Conservation (phyloP, 768 basidiomycete genomes). For the Xerocomellus chrysenteron region DNA sequence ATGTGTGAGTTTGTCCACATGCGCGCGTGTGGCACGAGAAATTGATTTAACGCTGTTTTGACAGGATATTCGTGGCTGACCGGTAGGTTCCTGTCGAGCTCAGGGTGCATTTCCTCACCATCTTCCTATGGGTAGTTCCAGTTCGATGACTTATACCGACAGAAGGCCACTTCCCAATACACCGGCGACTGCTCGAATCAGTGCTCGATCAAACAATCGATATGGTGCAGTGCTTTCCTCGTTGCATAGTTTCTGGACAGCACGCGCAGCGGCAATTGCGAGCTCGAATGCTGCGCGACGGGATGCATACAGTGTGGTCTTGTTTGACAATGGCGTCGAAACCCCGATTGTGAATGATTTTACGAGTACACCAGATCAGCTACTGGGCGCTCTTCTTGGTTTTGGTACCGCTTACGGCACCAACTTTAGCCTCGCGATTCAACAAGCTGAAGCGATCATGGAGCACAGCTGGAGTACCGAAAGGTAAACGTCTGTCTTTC, state of each 20-base stretch:
- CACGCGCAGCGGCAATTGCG: slow-evolving; percentile 42
- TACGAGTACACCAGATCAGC: slow-evolving; percentile 41
- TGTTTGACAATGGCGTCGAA: slow-evolving; percentile 37
- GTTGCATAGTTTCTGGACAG: slow-evolving; percentile 54
- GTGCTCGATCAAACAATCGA: slow-evolving; percentile 41
- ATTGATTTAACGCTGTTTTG: background rate
- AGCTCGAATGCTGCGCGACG: slow-evolving; percentile 33
- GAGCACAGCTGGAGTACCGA: slow-evolving; percentile 50
- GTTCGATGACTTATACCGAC: slow-evolving; percentile 48
- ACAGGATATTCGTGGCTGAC: slow-evolving; percentile 56
- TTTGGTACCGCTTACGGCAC: slow-evolving; percentile 39
- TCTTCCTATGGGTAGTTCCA: slow-evolving; percentile 37
- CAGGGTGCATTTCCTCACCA: background rate
- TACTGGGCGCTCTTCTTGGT: slow-evolving; percentile 40
- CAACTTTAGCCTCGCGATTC: slow-evolving; percentile 43
- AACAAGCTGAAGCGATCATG: slow-evolving; percentile 38
- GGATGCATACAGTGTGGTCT: slow-evolving; percentile 56
- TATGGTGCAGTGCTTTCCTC: slow-evolving; percentile 61
- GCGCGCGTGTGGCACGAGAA: rapidly evolving
- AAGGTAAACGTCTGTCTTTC: slow-evolving; percentile 31
- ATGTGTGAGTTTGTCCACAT: slow-evolving; percentile 45
- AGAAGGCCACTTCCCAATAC: slow-evolving; percentile 44
- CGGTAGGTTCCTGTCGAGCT: slow-evolving; percentile 27
- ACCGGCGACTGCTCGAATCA: slow-evolving; percentile 41
- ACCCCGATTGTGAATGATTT: slow-evolving; percentile 46